These are phyloP conservation scores for Arthrobotrys conoides DNA, from an alignment of 2,329 filamentous ascomycete species.

Conservation along the genomic window DNA sequence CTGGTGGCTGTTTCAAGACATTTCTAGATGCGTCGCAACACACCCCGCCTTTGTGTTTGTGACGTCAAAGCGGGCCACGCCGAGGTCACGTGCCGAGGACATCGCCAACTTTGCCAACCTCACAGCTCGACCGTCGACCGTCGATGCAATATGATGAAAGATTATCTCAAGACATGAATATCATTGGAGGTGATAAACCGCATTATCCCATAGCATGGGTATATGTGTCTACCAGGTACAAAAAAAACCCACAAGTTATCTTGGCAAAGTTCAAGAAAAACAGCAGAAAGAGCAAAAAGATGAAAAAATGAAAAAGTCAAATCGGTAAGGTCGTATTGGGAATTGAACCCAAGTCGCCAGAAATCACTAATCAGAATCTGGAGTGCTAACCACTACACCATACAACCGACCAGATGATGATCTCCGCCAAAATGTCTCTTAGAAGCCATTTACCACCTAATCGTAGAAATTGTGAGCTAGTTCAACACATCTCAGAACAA, in stretches of 20 bases:
- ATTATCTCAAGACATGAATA: background rate
- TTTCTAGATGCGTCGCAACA: slow-evolving; percentile 49
- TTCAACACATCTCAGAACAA: background rate
- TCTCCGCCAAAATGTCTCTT: background rate
- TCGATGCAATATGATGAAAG: slow-evolving; percentile 3
- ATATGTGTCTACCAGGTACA: background rate
- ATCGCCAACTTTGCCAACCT: slow-evolving; percentile 12
- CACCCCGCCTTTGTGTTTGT: slow-evolving; percentile 34
- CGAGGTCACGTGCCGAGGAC: slow-evolving; percentile 24
- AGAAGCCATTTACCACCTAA: slow-evolving; percentile 1
- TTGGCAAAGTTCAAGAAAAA: background rate
- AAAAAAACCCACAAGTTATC: background rate
- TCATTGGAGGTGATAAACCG: background rate
- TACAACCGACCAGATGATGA: slow-evolving; percentile 53
- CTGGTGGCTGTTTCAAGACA: slow-evolving; percentile 51
- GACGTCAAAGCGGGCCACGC: slow-evolving; percentile 39
- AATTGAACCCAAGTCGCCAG: slow-evolving; percentile 61
- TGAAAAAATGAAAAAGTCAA: slow-evolving; percentile 31
- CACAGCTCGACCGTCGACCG: background rate
- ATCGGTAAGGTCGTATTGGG: slow-evolving; percentile 59
- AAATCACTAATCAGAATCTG: slow-evolving; percentile 59
- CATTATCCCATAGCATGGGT: background rate
- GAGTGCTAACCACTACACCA: slow-evolving; percentile 61
- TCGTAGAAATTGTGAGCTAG: background rate
- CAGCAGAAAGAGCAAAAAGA: slow-evolving; percentile 12